Evolutionary conservation across 495 filamentous ascomycete species (phyloP), one percentile per base, ranked within the genome.

Genomic region (Parachaetomium inaequale): DNA sequence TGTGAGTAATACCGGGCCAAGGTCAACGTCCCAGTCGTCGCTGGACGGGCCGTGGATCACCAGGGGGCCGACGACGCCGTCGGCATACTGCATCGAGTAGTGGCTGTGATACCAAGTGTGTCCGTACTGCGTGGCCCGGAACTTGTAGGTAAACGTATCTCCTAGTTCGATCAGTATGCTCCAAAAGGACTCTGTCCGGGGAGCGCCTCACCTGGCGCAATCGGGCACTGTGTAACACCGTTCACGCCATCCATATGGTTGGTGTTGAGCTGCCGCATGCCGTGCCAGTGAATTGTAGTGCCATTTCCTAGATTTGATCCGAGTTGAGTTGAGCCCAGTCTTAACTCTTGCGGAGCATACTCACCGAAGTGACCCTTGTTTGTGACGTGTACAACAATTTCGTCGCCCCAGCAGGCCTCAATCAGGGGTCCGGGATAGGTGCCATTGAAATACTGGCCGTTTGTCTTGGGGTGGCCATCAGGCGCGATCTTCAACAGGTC

Each of bases 51-150:
- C 69, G 54, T 67, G 63, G 55, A 71, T 55, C 11, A 83, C 68
- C 43, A 88, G 70, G 3, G 82, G 74, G 7, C 85, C 85, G 29
- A 70, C 59, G 5, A 70, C 59, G 46, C 80, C 83, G 23, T 77
- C 75, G 11, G 73, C 68, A 59, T 82, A 84, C 62, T 86, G 82
- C 12, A 75, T 73, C 10, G 68, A 70, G 64, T 79, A 85, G 59
- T 87, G 84, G n/a, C 74, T 72, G 59, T 86, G 84, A 42, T 80
- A 86, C 81, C 81, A 86, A 2, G 72, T 72, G 1, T 78, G 79
- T 6, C 85, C 85, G 50, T 86, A 86, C 55, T 83, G 78, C 1
- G 67, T 75, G 0, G 76, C 81, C 26, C 72, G 69, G 55, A 81
- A 86, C 28, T 64, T 72, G 63, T 88, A 87, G 1, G 81, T 85